These are phyloP conservation scores for Penicillium aurantiogriseum DNA, from an alignment of 2,329 filamentous ascomycete genomes.

Conservation along the genomic window DNA sequence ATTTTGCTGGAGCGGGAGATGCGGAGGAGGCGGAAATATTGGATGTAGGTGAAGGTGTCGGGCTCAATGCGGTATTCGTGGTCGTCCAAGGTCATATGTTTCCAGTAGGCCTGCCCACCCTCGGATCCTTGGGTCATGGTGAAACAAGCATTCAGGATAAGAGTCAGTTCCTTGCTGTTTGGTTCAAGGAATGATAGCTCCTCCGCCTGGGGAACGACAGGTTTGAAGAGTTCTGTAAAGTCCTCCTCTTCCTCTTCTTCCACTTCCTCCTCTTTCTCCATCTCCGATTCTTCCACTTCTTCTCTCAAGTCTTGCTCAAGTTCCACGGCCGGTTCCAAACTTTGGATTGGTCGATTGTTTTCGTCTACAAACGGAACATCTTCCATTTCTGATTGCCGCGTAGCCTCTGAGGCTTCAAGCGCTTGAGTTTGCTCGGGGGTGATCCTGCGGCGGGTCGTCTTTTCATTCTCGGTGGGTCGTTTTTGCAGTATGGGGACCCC, in stretches of 20 bases:
- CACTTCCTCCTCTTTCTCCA: constrained; percentile 19
- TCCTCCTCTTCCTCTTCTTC: constrained; percentile 23
- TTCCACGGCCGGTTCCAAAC: constrained; percentile 21
- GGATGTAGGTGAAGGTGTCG: constrained; percentile 68
- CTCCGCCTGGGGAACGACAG: constrained; percentile 17
- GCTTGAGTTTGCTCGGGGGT: constrained; percentile 3
- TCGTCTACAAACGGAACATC: constrained; percentile 35
- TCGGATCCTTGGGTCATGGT: constrained; percentile 59
- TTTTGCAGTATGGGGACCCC: constrained; percentile 55
- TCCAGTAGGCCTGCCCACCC: constrained; percentile 75
- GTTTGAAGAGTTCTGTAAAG: constrained; percentile 40
- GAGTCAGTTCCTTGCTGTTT: constrained; percentile 60
- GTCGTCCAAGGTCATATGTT: constrained; percentile 58
- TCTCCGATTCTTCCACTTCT: constrained; percentile 13
- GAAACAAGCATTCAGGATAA: constrained; percentile 64
- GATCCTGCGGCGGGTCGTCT: constrained; percentile 6
- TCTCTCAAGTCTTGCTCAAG: constrained; percentile 6
- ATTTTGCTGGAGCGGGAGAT: constrained; percentile 64
- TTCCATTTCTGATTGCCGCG: constrained; percentile 12
- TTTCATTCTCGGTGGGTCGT: constrained; percentile 22
- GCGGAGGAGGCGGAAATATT: constrained; percentile 66
- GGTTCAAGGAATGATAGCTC: constrained; percentile 44
- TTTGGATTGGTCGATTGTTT: constrained; percentile 13
- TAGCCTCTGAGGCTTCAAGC: constrained; percentile 2
- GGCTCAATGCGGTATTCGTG: constrained; percentile 60